Evolutionary conservation across 2,329 filamentous ascomycete species (phyloP).

Genomic region (Rugonectria rugulosa): DNA sequence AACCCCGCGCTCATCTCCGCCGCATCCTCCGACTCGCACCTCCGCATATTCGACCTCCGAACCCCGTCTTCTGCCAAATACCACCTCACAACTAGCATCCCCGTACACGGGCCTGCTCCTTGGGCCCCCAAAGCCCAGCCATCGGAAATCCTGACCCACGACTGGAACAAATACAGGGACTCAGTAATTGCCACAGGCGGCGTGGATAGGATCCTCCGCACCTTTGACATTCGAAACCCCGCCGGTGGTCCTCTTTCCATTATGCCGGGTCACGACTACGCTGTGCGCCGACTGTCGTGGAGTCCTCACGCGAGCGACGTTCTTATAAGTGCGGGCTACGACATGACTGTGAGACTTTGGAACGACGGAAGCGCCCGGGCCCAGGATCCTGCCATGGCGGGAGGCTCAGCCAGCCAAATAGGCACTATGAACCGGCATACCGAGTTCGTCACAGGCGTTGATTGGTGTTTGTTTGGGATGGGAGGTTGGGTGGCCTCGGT

Average conservation of each 20-base stretch:
- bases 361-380: slow-evolving; percentile 69
- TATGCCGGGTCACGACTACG: slow-evolving; percentile 89
- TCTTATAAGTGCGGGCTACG: slow-evolving; percentile 88
- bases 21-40: slow-evolving; percentile 86
- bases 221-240: slow-evolving; percentile 87
- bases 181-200: slow-evolving; percentile 86
- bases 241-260: slow-evolving; percentile 74
- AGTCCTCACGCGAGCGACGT: slow-evolving; percentile 92
- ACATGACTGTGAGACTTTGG: slow-evolving; percentile 98
- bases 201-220: slow-evolving; percentile 86
- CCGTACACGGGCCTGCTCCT: slow-evolving; percentile 76
- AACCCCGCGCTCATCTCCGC: slow-evolving; percentile 85
- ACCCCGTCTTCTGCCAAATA: slow-evolving; percentile 87
- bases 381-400: slow-evolving; percentile 45
- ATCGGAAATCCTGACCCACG: slow-evolving; percentile 90
- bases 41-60: slow-evolving; percentile 91
- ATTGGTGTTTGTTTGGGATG: slow-evolving; percentile 96
- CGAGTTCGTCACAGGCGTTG: slow-evolving; percentile 94
- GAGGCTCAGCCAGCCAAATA: slow-evolving; percentile 71
- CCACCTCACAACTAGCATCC: slow-evolving; percentile 82
- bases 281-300: slow-evolving; percentile 86
- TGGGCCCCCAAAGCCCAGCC: slow-evolving; percentile 59
- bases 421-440: slow-evolving; percentile 92
- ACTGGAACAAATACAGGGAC: slow-evolving; percentile 98
- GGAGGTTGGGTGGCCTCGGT: slow-evolving; percentile 96